Base-by-base conservation (phyloP, 129 eudicot species). In the Ambrosia artemisiifolia region DNA sequence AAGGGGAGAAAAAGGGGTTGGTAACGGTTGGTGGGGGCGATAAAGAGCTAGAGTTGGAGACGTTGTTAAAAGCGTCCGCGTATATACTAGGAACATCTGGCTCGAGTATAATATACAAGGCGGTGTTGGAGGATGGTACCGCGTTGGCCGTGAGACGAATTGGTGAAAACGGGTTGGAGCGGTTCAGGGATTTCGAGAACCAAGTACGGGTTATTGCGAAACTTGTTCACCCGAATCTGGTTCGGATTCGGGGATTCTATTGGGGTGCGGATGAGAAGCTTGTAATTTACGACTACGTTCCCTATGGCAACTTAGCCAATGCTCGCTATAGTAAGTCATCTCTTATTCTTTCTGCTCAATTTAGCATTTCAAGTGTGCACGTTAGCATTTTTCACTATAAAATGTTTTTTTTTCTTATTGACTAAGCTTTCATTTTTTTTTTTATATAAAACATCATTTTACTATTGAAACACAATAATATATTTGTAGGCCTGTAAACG, bases 201-300 rank as follows among this genome's bases (percentile, higher is more conserved):
- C 96, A 91, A 64, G 85, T 95, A 50, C 84, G 94, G 33, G 82
- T 84, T 0, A 86, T 91, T 1, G 89, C 96, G 7, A 95, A 95
- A 40, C 55, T 95, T 84, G 91, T 85, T 36, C 99, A 95, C 67
- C 91, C 96, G 50, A 95, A 95, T 51, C 47, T 95, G 82, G 95
- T 95, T 16, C 83, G 86, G 54, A 83, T 95, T 35, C 90, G 99
- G 3, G 99, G 97, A 4, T 95, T 90, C 75, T 95, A 88, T 54
- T 91, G 99, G 99, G 96, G 90, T 33, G 80, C 82, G 56, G 97
- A 95, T 36, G 99, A 95, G 80, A 95, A 95, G 84, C 92, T 95
- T 47, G 78, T 95, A 13, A 91, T 95, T 46, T 95, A 95, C 72
- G 99, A 95, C 62, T 95, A 81, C 77, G 93, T 95, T 79, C 94